Percentiles rank a stretch among this genome's conserved stretches.
Conservation (phyloP, 1,139 yeast species). For the Schizosaccharomyces versatilis region DNA sequence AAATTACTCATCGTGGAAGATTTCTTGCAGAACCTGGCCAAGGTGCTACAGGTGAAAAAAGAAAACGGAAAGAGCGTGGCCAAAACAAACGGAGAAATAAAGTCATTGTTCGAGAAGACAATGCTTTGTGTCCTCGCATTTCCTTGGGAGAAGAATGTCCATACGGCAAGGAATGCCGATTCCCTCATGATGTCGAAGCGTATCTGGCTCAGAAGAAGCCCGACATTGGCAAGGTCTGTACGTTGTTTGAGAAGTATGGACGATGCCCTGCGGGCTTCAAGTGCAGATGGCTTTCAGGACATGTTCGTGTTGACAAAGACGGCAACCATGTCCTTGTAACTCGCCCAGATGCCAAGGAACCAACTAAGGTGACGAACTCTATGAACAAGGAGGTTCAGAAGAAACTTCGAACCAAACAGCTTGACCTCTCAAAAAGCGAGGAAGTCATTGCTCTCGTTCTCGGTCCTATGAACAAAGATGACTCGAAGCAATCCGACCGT, state of each 20-base stretch:
- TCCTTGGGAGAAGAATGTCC: constrained; percentile 8
- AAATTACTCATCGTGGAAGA: background rate
- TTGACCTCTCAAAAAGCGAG: constrained; percentile 6
- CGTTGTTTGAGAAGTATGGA: constrained; percentile 63
- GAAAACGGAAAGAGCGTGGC: constrained; percentile 4
- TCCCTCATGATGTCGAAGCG: constrained; percentile 45
- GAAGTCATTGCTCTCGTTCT: constrained; percentile 3
- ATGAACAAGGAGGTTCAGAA: constrained; percentile 32
- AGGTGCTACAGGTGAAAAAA: background rate
- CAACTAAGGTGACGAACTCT: constrained; percentile 43
- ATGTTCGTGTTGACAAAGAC: constrained; percentile 4
- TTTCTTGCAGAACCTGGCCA: background rate
- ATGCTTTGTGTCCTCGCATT: constrained; percentile 8
- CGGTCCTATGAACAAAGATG: background rate
- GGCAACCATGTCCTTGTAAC: constrained; percentile 24
- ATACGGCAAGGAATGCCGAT: constrained; percentile 29
- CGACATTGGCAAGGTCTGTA: constrained; percentile 60
- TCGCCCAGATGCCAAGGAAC: constrained; percentile 23
- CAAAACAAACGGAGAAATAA: constrained; percentile 11
- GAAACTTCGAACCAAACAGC: constrained; percentile 25
- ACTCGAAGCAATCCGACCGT: constrained; percentile 11
- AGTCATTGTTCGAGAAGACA: constrained; percentile 4
- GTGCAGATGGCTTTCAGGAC: constrained; percentile 56
- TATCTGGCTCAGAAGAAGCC: constrained; percentile 45
- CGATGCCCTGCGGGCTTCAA: constrained; percentile 80